phyloP scores from a whole-genome alignment of 164 flowering plant genomes.

The Dillenia turbinata region DNA sequence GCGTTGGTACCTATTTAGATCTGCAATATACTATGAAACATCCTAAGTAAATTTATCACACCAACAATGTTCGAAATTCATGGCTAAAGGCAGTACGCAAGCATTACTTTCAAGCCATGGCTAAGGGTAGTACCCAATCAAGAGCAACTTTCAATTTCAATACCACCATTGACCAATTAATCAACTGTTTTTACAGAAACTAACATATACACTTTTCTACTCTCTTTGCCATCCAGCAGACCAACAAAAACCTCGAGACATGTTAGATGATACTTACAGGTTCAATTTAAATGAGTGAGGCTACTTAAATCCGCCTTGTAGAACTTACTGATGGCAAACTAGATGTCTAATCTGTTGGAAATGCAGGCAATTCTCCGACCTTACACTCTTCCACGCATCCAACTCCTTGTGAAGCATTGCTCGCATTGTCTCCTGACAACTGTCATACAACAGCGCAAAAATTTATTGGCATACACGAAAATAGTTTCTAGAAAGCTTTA shows the following conservation, averaged over 20 bases:
- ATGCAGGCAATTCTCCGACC: constrained; percentile 13
- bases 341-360: constrained; percentile 3
- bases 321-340: neutral
- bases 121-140: too few species aligned
- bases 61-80: too few species aligned
- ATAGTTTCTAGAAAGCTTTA: too few species aligned
- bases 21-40: too few species aligned
- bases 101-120: too few species aligned
- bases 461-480: too few species aligned
- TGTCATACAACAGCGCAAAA: neutral
- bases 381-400: constrained; percentile 7
- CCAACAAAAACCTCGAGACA: constrained; percentile 2
- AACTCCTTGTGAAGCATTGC: constrained; percentile 3
- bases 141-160: too few species aligned
- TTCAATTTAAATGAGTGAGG: neutral
- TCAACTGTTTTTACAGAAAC: too few species aligned
- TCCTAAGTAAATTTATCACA: too few species aligned
- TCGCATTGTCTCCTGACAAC: constrained; percentile 11
- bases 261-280: constrained; percentile 21
- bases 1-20: too few species aligned
- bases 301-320: neutral
- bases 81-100: too few species aligned
- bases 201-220: constrained; percentile 4
- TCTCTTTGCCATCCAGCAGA: neutral
- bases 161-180: too few species aligned